Evolutionary conservation across 768 basidiomycete species (phyloP).

Genomic region (Ramaria sp.): DNA sequence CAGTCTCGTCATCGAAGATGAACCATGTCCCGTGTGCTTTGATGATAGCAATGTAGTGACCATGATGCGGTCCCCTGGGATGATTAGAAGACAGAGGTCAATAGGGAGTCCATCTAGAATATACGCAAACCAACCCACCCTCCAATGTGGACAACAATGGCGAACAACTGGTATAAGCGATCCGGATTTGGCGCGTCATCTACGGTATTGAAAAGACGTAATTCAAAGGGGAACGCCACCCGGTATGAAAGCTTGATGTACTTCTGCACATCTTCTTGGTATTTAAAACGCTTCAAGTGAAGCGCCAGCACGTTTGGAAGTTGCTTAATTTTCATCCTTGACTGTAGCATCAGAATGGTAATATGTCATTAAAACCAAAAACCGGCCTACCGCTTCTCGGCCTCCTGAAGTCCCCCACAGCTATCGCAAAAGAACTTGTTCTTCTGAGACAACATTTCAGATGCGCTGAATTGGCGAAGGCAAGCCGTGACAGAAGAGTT

Average conservation of each 20-base stretch:
- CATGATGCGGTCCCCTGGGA: constrained; percentile 89
- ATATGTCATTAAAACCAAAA: neutral
- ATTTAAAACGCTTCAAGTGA: constrained; percentile 98
- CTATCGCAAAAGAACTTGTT: constrained; percentile 99
- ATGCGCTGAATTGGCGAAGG: constrained; percentile 91
- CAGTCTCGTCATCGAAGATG: constrained; percentile 92
- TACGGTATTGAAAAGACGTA: constrained; percentile 93
- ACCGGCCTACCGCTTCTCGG: constrained; percentile 77
- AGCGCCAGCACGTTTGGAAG: constrained; percentile 91
- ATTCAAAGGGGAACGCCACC: constrained; percentile 90
- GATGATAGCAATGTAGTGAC: constrained; percentile 94
- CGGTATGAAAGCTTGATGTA: constrained; percentile 96
- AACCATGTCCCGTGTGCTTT: constrained; percentile 80
- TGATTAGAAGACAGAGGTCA: no score
- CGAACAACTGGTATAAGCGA: constrained; percentile 87
- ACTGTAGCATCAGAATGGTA: neutral
- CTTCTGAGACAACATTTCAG: constrained; percentile 95
- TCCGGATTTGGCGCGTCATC: constrained; percentile 90
- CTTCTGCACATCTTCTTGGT: constrained; percentile 81
- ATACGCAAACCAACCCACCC: constrained; percentile 47
- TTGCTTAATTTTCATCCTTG: constrained; percentile 97
- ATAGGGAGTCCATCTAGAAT: neutral
- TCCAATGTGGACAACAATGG: constrained; percentile 98
- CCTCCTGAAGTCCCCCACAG: constrained; percentile 94
- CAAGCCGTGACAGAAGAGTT: constrained; percentile 96